Conservation (phyloP, 2,329 filamentous ascomycete species). For the Aspergillus pseudotamarii region DNA sequence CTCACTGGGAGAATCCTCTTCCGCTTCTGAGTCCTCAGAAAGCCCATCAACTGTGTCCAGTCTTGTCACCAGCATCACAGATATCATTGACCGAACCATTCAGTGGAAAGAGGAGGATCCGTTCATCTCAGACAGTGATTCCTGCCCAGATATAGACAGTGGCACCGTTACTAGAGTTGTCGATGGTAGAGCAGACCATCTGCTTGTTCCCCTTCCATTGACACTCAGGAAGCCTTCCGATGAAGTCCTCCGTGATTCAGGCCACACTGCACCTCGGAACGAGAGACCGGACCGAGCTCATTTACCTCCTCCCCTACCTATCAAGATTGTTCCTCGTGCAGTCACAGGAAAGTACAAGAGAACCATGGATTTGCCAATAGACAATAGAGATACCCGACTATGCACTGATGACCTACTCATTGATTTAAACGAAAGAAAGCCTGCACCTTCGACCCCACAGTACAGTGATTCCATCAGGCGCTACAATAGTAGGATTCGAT, state of each 20-base stretch:
- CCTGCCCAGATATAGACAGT: background rate
- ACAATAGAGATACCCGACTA: background rate
- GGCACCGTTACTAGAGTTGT: background rate
- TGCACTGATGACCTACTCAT: background rate
- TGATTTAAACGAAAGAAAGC: background rate
- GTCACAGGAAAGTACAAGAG: background rate
- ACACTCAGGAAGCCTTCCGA: constrained; percentile 25
- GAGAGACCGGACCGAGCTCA: constrained; percentile 6
- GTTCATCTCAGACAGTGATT: constrained; percentile 26
- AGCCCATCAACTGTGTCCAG: constrained; percentile 18
- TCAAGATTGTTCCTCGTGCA: constrained; percentile 24
- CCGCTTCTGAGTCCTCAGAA: constrained; percentile 13
- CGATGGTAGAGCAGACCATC: background rate
- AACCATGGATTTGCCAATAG: background rate
- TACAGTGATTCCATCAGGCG: constrained; percentile 16
- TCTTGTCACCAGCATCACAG: constrained; percentile 27
- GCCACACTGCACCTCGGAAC: background rate
- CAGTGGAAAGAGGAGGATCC: constrained; percentile 25
- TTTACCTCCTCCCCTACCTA: constrained; percentile 24
- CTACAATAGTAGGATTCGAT: constrained; percentile 29
- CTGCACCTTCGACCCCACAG: constrained; percentile 3
- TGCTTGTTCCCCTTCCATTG: constrained; percentile 31
- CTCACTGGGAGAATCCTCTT: constrained; percentile 11
- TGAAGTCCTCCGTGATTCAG: background rate
- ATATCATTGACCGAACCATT: constrained; percentile 32